Percentiles rank a stretch among this genome's conserved stretches.
phyloP scores from a whole-genome alignment of 345 rosid species.

The Mercurialis annua region DNA sequence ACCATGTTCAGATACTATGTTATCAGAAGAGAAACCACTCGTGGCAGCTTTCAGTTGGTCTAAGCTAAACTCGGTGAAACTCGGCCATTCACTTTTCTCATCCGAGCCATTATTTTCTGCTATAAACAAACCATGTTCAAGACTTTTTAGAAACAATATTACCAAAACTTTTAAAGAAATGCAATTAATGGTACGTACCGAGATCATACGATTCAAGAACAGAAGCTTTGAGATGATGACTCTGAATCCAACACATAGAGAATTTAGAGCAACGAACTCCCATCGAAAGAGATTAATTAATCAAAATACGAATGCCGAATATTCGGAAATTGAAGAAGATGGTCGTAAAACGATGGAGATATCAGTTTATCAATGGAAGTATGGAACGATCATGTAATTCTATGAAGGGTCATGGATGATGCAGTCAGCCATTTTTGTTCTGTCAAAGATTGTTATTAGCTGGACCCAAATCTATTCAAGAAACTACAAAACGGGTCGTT shows the following conservation, averaged over 20 bases:
- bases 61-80: conserved; percentile 64
- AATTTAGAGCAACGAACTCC: conserved; percentile 90
- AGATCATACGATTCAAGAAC: conserved; percentile 68
- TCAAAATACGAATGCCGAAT: background rate
- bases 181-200: conserved; percentile 33
- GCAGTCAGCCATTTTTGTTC: background rate
- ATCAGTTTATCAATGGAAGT: background rate
- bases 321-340: background rate
- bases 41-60: conserved; percentile 81
- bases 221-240: conserved; percentile 55
- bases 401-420: conserved; percentile 2
- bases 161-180: conserved; percentile 3
- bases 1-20: conserved; percentile 95
- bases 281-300: conserved; percentile 35
- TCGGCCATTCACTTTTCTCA: conserved; percentile 43
- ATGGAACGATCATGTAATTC: no score
- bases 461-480: no score
- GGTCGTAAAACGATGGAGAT: conserved; percentile 1
- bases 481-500: no score
- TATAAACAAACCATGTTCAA: conserved; percentile 2
- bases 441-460: background rate
- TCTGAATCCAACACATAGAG: conserved; percentile 80
- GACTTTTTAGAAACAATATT: background rate
- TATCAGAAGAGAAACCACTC: conserved; percentile 66
- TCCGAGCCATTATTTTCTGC: conserved; percentile 46